Evolutionary conservation across 108 stramenopile genomes (phyloP), one percentile per base, ranked within the genome.

Genomic region (Fistulifera pelliculosa): DNA sequence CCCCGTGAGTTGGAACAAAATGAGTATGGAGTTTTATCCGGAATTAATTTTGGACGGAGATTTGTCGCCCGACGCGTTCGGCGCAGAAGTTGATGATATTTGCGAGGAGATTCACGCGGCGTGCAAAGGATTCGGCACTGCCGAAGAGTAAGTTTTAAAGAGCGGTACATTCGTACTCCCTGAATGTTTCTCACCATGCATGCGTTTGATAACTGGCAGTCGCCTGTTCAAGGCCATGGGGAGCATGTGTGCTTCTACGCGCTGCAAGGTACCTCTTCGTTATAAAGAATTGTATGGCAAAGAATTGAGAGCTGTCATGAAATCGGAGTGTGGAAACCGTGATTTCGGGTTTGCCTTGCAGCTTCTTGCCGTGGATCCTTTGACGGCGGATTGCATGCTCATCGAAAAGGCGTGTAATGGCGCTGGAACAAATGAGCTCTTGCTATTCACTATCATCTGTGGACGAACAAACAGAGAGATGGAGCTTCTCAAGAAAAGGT

Each of bases 401-500:
- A 64, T 83, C 45, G 57, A 70, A 24, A 62, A 54, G 22, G 77
- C 81, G 11, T 74, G 72, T 52, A 70, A 79, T 18, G 77, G 77
- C 35, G 27, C 64, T 21, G 77, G 81, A 14, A 69, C 77, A 2
- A 67, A 74, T 42, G 77, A 75, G 31, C 52, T 56, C 2, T 28
- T 79, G 25, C 47, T 79, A 1, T 76, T 61, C 49, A 55, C 71
- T n/a, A 68, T 83, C 21, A 53, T 79, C 43, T 74, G 77, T 52
- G 77, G 77, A 12, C 55, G 81, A 11, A 61, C 63, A 60, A 83
- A 83, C 54, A 60, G 60, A 49, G 81, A 83, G 49, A 71, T 83
- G 13, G 61, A 76, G 14, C 14, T 79, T n/a, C 49, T 83, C 26
- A 83, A 83, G 62, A 83, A 83, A 69, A 67, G 61, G 11, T 83